These are phyloP conservation scores for Strigomonas culicis DNA, from an alignment of 208 protist species.

Conservation along the genomic window DNA sequence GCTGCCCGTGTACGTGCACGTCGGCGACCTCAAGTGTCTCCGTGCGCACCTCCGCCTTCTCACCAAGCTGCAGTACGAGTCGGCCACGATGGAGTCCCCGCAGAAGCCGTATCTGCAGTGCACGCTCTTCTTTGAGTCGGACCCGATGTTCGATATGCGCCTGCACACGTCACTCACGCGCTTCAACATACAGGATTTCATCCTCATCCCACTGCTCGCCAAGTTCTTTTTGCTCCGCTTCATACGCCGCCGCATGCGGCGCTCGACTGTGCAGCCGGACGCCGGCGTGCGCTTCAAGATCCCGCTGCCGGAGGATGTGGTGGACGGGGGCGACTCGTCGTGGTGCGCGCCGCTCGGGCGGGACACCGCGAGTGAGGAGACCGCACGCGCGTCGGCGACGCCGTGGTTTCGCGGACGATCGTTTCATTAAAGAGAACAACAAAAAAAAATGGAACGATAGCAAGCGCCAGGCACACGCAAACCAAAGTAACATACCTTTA, in stretches of 20 bases:
- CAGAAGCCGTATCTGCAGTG: conserved; percentile 58
- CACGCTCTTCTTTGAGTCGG: conserved; percentile 77
- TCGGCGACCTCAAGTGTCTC: conserved; percentile 41
- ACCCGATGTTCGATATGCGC: conserved; percentile 74
- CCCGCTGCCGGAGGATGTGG: conserved; percentile 50
- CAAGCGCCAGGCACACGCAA: too few relatives aligned
- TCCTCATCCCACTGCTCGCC: conserved; percentile 52
- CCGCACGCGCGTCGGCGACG: conserved; percentile 6
- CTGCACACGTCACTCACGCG: conserved; percentile 60
- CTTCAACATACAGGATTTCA: conserved; percentile 63
- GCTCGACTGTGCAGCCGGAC: conserved; percentile 3
- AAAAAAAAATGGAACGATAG: not conserved
- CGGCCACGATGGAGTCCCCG: conserved; percentile 61
- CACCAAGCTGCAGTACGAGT: conserved; percentile 52
- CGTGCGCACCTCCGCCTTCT: conserved; percentile 37
- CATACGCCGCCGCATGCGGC: conserved; percentile 35
- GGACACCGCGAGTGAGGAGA: conserved; percentile 26
- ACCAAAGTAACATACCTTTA: too few relatives aligned
- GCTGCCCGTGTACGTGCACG: conserved; percentile 60
- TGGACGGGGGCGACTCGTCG: conserved; percentile 56
- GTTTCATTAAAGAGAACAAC: not conserved
- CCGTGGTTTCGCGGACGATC: not conserved
- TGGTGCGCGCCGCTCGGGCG: conserved; percentile 23
- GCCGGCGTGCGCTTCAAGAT: conserved; percentile 48
- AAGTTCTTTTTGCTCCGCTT: conserved; percentile 73